A percentile compares a stretch with the other conserved stretches of the same genome.
Conservation (phyloP, 2,329 filamentous ascomycete species). For the Ascochyta lentis region DNA sequence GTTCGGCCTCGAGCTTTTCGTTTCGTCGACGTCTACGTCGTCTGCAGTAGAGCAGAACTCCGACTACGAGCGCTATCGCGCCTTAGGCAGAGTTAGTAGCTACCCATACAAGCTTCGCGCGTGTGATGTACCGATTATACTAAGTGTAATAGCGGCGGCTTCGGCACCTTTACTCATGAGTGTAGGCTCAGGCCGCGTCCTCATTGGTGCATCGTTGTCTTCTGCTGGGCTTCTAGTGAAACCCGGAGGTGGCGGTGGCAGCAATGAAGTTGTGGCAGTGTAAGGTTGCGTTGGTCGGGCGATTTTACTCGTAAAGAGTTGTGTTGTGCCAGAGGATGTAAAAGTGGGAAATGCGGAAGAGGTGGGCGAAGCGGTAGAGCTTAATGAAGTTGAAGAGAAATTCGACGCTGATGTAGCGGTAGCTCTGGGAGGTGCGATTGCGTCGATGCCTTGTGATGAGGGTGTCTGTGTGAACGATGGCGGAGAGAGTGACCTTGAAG, state of each 20-base stretch:
- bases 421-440: slow-evolving; percentile 18
- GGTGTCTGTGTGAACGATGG: slow-evolving; percentile 12
- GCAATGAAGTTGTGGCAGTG: background rate
- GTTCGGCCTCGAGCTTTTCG: slow-evolving; percentile 29
- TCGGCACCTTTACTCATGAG: slow-evolving; percentile 39
- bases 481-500: background rate
- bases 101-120: background rate
- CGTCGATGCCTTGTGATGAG: slow-evolving; percentile 20
- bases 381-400: background rate
- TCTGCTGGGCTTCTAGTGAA: background rate
- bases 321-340: background rate
- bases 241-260: background rate
- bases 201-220: slow-evolving; percentile 10
- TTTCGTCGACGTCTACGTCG: slow-evolving; percentile 30
- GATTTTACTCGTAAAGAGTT: slow-evolving; percentile 6
- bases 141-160: slow-evolving; percentile 40
- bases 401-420: slow-evolving; percentile 8
- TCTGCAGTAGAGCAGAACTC: slow-evolving; percentile 30
- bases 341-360: background rate
- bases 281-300: slow-evolving; percentile 7
- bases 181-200: slow-evolving; percentile 16
- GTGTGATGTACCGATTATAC: slow-evolving; percentile 35
- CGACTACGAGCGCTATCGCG: slow-evolving; percentile 35
- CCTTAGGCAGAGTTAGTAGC: slow-evolving; percentile 24
- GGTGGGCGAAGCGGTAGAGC: background rate